phyloP scores from a whole-genome alignment of 441 rosid genomes.

The Omphalea diandra region DNA sequence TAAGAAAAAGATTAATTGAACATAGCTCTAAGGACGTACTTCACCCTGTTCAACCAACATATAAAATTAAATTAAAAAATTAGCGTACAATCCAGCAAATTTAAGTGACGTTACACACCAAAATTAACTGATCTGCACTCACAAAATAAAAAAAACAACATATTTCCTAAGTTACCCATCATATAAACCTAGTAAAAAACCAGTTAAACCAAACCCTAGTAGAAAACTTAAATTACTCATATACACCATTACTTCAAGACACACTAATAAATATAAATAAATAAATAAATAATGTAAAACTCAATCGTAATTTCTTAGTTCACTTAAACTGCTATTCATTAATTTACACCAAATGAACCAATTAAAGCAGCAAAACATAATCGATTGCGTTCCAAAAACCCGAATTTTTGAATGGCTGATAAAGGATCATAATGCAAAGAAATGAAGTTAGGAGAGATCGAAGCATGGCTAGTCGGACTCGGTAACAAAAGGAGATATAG shows the following conservation, averaged over 20 bases:
- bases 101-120: neutral
- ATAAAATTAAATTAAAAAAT: neutral
- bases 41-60: neutral
- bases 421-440: constrained; percentile 10
- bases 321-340: too few relatives aligned
- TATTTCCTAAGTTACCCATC: neutral
- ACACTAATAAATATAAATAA: neutral
- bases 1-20: neutral
- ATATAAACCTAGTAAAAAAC: neutral
- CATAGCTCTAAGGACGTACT: neutral
- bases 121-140: neutral
- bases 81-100: constrained; percentile 8
- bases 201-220: neutral
- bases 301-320: neutral
- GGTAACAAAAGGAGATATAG: constrained; percentile 2
- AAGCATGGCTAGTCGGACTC: constrained; percentile 13
- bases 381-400: neutral
- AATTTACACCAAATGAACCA: too few relatives aligned
- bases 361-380: neutral
- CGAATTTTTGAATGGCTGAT: constrained; percentile 5
- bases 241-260: neutral
- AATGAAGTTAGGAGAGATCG: constrained; percentile 17
- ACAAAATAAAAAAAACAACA: neutral
- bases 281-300: neutral
- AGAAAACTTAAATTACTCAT: neutral